A percentile compares a stretch with the other conserved stretches of the same genome.
phyloP scores from a whole-genome alignment of 495 filamentous ascomycete genomes.

The Neurospora intermedia region DNA sequence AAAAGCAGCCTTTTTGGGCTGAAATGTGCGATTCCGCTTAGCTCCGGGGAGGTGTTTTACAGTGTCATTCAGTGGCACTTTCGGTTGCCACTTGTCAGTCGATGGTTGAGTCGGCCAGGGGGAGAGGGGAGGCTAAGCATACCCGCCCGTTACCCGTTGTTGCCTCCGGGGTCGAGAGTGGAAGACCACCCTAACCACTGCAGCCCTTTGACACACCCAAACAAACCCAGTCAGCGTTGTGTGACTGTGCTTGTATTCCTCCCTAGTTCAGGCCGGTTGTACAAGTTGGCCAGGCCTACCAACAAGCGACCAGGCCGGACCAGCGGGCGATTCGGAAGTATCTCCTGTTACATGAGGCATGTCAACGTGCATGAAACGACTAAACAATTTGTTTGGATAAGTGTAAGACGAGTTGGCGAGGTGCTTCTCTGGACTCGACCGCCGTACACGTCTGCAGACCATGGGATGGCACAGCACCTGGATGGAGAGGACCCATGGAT shows the following conservation, averaged over 20 bases:
- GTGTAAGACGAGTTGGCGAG: not conserved
- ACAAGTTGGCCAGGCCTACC: not conserved
- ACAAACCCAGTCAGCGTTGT: slow-evolving; percentile 2
- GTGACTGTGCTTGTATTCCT: slow-evolving; percentile 19
- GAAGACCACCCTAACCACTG: slow-evolving; percentile 5
- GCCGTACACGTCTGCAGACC: not conserved
- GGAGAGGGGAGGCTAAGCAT: slow-evolving; percentile 20
- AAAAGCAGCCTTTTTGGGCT: slow-evolving; percentile 24
- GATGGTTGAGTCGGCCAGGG: slow-evolving; percentile 21
- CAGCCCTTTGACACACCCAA: not conserved
- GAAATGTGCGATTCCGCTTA: slow-evolving; percentile 23
- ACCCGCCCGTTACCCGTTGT: slow-evolving; percentile 21
- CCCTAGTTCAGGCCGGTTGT: not conserved
- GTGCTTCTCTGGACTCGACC: not conserved
- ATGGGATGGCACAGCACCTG: not conserved
- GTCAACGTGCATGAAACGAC: not conserved
- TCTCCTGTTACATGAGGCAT: not conserved
- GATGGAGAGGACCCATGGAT: not conserved
- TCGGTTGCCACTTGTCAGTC: slow-evolving; percentile 33
- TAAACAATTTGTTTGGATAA: not conserved
- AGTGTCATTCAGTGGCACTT: slow-evolving; percentile 22
- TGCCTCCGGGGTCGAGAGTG: slow-evolving; percentile 5
- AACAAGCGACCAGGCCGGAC: not conserved
- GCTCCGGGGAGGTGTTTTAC: slow-evolving; percentile 12
- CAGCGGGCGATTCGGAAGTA: not conserved